These are phyloP conservation scores for Coemansia sp. DNA, from an alignment of 192 early-diverging fungal genomes.

Conservation along the genomic window DNA sequence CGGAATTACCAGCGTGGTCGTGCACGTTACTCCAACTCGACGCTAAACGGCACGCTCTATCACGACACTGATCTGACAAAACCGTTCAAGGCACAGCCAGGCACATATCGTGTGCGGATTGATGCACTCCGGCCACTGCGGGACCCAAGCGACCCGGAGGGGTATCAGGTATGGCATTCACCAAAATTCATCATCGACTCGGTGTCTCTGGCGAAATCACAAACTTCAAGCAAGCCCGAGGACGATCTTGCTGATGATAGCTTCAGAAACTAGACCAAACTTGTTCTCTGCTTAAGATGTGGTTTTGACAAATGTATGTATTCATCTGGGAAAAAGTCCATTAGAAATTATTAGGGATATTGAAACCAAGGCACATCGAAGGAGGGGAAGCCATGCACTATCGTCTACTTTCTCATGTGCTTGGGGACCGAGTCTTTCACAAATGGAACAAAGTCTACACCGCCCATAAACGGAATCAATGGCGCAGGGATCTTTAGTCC, in stretches of 20 bases:
- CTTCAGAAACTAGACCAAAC: not conserved
- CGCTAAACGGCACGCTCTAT: conserved; percentile 52
- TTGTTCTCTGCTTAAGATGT: not conserved
- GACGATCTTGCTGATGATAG: conserved; percentile 16
- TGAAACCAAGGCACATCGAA: no score
- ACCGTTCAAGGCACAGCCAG: conserved; percentile 20
- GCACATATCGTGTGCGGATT: conserved; percentile 47
- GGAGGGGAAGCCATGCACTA: not conserved
- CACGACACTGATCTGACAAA: conserved; percentile 40
- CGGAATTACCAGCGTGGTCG: conserved; percentile 50
- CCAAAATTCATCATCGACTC: conserved; percentile 47
- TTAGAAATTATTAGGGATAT: not conserved
- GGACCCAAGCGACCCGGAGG: conserved; percentile 38
- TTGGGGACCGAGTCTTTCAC: conserved; percentile 42
- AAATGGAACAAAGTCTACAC: conserved; percentile 87
- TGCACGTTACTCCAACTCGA: conserved; percentile 47
- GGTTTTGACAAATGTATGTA: not conserved
- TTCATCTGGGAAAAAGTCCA: not conserved
- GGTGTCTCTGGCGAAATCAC: conserved; percentile 29
- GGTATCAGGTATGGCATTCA: conserved; percentile 52
- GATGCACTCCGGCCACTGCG: conserved; percentile 50
- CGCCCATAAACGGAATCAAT: conserved; percentile 92
- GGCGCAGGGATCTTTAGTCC: conserved; percentile 86
- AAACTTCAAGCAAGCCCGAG: conserved; percentile 10
- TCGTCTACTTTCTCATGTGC: conserved; percentile 28